phyloP scores from a whole-genome alignment of 306 rosid species.

The Acacia melanoxylon region DNA sequence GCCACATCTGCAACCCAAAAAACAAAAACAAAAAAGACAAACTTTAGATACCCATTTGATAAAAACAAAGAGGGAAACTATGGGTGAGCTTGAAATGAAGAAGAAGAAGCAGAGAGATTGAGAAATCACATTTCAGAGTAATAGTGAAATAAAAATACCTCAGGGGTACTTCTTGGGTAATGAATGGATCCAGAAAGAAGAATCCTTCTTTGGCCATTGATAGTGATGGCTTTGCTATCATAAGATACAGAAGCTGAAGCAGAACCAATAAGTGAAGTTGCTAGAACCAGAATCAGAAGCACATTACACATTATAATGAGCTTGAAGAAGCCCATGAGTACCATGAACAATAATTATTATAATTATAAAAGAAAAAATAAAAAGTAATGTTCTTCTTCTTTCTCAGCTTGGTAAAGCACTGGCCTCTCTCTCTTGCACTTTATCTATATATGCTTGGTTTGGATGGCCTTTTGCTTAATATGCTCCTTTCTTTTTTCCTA shows the following conservation, averaged over 20 bases:
- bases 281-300: conserved; percentile 28
- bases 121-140: conserved; percentile 49
- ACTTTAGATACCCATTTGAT: conserved; percentile 39
- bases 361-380: neutral
- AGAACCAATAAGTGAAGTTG: conserved; percentile 45
- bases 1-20: conserved; percentile 83
- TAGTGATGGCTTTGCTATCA: conserved; percentile 82
- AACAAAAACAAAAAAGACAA: conserved; percentile 1
- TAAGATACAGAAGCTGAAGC: conserved; percentile 78
- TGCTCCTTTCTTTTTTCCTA: neutral
- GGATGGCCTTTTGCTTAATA: conserved; percentile 19
- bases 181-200: conserved; percentile 99
- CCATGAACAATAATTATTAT: conserved; percentile 1
- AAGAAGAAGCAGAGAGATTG: conserved; percentile 16
- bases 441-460: conserved; percentile 51
- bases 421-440: conserved; percentile 38
- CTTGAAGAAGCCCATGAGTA: conserved; percentile 51
- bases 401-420: conserved; percentile 38
- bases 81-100: neutral
- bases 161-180: conserved; percentile 97
- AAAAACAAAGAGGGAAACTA: conserved; percentile 21
- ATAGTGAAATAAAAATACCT: conserved; percentile 50
- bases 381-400: neutral
- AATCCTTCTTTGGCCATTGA: conserved; percentile 91
- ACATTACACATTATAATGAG: conserved; percentile 62